Base-by-base conservation (phyloP, 2,329 filamentous ascomycete genomes). In the Xylariales sp. region DNA sequence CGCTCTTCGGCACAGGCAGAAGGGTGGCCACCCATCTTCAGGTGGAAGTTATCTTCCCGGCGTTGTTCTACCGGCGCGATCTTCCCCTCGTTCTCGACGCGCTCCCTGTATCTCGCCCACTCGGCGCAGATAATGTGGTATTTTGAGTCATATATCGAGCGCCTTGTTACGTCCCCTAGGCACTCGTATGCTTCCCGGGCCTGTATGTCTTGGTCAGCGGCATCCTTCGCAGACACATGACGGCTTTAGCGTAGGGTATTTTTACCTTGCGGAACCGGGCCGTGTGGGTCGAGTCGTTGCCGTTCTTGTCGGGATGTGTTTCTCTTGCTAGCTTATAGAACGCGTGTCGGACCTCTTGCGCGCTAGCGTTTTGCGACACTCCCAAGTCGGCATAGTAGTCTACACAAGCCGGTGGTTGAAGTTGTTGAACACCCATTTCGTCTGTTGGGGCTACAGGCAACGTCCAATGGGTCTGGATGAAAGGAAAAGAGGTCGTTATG, bases 271-370 rank as follows among this genome's bases (percentile, higher is more conserved):
- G 58, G 18, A 66, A 66, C 3, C 7, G 41, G 28, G 64, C 53
- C 3, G 58, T 48, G 23, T 58, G 36, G 4, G 39, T 48, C 1
- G 45, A 30, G 1, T 53, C 28, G 10, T 54, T 52, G 10, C 12
- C 16, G 8, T 46, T 62, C 58, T 66, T 66, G 58, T 66, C 64
- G 1, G 58, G 64, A 3, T 66, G 64, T 28, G 64, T 66, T 7
- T 60, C 57, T n/a, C 39, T 28, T 1, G 64, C 64, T 23, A 62
- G n/a, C n/a, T n/a, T 57, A 3, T 12, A 46, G 46, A 52, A 62
- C 14, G 64, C 64, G 5, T 52, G 39, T 18, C 64, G 58, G 45
- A 66, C 45, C 5, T 14, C 39, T 18, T 45, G 39, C n/a, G 18
- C 5, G 18, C 7, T 53, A 0, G 43, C 45, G 1, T 10, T n/a